phyloP scores from a whole-genome alignment of 345 rosid genomes.

The Pistacia vera region DNA sequence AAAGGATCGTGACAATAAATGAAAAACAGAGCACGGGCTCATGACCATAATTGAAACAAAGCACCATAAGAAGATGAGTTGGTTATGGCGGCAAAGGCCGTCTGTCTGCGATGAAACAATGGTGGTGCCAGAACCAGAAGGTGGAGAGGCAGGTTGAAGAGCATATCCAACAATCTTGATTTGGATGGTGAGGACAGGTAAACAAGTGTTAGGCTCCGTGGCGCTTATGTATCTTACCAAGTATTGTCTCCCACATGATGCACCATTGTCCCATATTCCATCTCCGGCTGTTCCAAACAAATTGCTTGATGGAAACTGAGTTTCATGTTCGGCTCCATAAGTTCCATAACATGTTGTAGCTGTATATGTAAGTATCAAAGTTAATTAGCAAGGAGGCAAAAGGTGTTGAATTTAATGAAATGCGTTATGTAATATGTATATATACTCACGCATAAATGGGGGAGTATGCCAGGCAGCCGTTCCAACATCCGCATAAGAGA shows the following conservation, averaged over 20 bases:
- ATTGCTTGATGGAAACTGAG: constrained; percentile 59
- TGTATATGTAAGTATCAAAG: not conserved
- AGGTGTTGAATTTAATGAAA: not conserved
- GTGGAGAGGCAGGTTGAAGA: constrained; percentile 3
- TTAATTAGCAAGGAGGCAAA: not conserved
- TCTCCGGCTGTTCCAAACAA: constrained; percentile 72
- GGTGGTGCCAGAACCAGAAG: constrained; percentile 37
- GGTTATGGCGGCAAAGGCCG: constrained; percentile 49
- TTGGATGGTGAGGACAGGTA: constrained; percentile 40
- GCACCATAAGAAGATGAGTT: constrained; percentile 19
- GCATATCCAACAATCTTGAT: constrained; percentile 55
- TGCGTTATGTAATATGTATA: not conserved
- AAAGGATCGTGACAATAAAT: no score
- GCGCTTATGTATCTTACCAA: constrained; percentile 65
- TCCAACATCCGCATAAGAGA: constrained; percentile 44
- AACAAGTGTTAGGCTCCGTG: constrained; percentile 30
- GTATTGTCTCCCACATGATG: constrained; percentile 66
- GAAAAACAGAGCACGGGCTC: no score
- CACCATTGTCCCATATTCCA: constrained; percentile 72
- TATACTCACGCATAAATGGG: constrained; percentile 57
- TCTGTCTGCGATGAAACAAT: constrained; percentile 44
- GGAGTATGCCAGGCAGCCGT: constrained; percentile 46
- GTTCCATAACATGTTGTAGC: constrained; percentile 47
- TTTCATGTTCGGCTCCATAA: constrained; percentile 20
- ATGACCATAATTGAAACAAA: no score